Evolutionary conservation across 768 basidiomycete species (phyloP).

Genomic region (Inosperma sp.): DNA sequence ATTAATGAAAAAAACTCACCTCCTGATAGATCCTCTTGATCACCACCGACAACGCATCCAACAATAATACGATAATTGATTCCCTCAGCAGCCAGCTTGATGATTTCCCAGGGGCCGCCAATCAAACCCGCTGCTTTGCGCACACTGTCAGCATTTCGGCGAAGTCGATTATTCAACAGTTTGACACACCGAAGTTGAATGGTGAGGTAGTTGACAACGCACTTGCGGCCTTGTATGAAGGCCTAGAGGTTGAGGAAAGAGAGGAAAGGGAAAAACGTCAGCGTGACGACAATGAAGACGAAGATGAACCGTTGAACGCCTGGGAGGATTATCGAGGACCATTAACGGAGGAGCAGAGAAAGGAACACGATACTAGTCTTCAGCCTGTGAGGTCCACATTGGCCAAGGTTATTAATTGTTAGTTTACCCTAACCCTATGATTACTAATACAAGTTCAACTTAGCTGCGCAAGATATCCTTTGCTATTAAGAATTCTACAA

Average conservation of each 20-base stretch:
- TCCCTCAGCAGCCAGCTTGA: constrained; percentile 24
- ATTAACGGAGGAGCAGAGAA: constrained; percentile 13
- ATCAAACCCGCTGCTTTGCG: too few species aligned
- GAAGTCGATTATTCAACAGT: constrained; percentile 30
- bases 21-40: constrained; percentile 25
- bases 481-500: background rate
- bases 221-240: constrained; percentile 1
- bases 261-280: constrained; percentile 1
- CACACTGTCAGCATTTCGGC: constrained; percentile 24
- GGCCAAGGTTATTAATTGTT: constrained; percentile 26
- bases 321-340: constrained; percentile 19
- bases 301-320: constrained; percentile 17
- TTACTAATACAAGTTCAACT: background rate
- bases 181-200: constrained; percentile 23
- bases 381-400: constrained; percentile 25
- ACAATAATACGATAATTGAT: constrained; percentile 35
- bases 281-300: constrained; percentile 8
- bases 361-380: constrained; percentile 14
- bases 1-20: constrained; percentile 14
- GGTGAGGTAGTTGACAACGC: constrained; percentile 1
- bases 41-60: constrained; percentile 31
- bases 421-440: constrained; percentile 4
- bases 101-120: constrained; percentile 24
- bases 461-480: constrained; percentile 22
- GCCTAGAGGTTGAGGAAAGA: background rate